Evolutionary conservation across 2,329 filamentous ascomycete genomes (phyloP).

Genomic region (Aschersonia sp.): DNA sequence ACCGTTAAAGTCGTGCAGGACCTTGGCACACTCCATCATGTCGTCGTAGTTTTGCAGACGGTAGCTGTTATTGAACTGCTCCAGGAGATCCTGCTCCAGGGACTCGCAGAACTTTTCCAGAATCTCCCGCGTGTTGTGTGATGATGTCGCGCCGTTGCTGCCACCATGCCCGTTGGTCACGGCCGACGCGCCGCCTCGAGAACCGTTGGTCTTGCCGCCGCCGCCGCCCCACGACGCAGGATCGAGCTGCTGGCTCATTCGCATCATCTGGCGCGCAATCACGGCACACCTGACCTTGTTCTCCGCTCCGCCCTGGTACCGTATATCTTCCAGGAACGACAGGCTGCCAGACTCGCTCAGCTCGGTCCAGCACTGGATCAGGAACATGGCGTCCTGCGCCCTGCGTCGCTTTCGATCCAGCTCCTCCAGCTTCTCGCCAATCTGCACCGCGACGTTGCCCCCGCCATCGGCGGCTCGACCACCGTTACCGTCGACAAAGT

Average conservation of each 20-base stretch:
- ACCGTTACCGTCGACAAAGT: background rate
- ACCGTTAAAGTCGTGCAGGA: conserved; percentile 89
- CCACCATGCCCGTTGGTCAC: conserved; percentile 31
- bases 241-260: conserved; percentile 86
- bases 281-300: conserved; percentile 90
- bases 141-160: conserved; percentile 20
- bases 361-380: conserved; percentile 95
- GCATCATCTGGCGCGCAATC: conserved; percentile 83
- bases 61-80: conserved; percentile 97
- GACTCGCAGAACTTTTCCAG: conserved; percentile 96
- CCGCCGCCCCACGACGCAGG: conserved; percentile 49
- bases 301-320: conserved; percentile 71
- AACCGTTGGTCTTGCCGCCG: conserved; percentile 33
- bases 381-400: conserved; percentile 83
- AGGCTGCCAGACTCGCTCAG: conserved; percentile 83
- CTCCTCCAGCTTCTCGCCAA: conserved; percentile 86
- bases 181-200: conserved; percentile 28
- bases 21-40: conserved; percentile 93
- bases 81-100: conserved; percentile 84
- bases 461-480: conserved; percentile 37
- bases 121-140: conserved; percentile 65
- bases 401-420: conserved; percentile 82
- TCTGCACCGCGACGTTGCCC: conserved; percentile 85
- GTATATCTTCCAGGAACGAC: conserved; percentile 75
- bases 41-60: conserved; percentile 89